Evolutionary conservation across 305 asterid species (phyloP), one percentile per base, ranked within the genome.

Genomic region (Fraxinus ornus): DNA sequence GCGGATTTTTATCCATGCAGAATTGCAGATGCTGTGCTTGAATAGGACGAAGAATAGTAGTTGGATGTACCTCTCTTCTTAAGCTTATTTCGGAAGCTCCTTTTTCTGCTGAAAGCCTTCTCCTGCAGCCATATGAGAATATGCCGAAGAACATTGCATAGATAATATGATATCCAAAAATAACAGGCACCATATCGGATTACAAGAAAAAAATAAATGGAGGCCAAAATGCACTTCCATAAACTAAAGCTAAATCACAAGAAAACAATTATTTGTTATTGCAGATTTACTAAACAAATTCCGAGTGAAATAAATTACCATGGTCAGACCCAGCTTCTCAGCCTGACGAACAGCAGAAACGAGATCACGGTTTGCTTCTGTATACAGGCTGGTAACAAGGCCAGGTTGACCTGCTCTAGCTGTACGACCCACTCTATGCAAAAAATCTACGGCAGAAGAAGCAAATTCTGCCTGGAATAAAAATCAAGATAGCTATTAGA

Each of bases 381-480:
- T 88, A 80, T 77, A 93, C 15, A 96, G 89, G 88, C 98, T 94
- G 35, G 99, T 92, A 79, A 96, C 99, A 36, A 94, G 91, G 49
- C 99, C 99, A 37, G 85, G 87, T 84, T 91, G 92, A 74, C 98
- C 98, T 13, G 99, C 98, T 89, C 99, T 93, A 57, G 99, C 99
- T 73, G 98, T 96, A 37, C 98, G 91, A 21, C 98, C 98, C 78
- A 95, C 98, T 87, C 98, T 86, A 89, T 94, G 99, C 92, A 96
- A 86, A 86, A 96, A 94, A 86, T 94, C 98, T 77, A 96, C 97
- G 37, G 98, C 98, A 68, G 95, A 94, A 44, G 90, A 83, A 15
- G 98, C 98, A 83, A 96, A 96, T 83, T 96, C 99, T 22, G 99
- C 99, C 98, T 94, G 82, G 4, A 80, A 84, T 2, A 37, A 74